Evolutionary conservation across 371 early-diverging fungal genomes (phyloP).

Genomic region (Mortierella sp.): DNA sequence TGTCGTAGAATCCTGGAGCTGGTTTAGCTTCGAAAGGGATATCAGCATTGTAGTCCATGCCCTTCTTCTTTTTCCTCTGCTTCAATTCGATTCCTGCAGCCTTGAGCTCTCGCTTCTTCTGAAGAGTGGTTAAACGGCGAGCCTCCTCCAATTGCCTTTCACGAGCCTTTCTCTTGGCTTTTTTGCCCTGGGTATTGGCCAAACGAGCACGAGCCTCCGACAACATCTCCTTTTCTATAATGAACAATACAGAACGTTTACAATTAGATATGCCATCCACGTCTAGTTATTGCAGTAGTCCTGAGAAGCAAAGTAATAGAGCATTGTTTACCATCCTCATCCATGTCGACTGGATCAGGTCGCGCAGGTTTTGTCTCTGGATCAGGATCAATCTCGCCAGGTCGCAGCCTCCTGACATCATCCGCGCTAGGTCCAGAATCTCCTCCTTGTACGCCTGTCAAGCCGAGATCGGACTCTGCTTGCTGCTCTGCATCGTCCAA

Average conservation of each 20-base stretch:
- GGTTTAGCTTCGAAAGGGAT: constrained; percentile 94
- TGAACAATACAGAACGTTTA: background rate
- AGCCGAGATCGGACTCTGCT: constrained; percentile 74
- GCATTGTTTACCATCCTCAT: constrained; percentile 82
- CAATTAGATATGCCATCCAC: no score
- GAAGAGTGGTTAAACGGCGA: constrained; percentile 87
- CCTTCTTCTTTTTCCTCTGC: constrained; percentile 74
- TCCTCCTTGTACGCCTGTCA: constrained; percentile 74
- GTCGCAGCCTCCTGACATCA: constrained; percentile 85
- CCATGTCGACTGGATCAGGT: constrained; percentile 99
- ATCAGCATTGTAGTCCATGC: constrained; percentile 96
- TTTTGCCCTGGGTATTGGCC: constrained; percentile 99
- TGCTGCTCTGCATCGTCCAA: constrained; percentile 94
- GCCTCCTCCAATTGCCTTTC: constrained; percentile 98
- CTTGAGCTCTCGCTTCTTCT: constrained; percentile 96
- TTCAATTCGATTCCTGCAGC: constrained; percentile 93
- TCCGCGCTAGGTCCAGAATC: constrained; percentile 86
- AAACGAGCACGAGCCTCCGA: constrained; percentile 97
- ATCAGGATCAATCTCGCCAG: constrained; percentile 98
- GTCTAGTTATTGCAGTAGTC: no score
- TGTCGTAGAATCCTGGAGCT: constrained; percentile 93
- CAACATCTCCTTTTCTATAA: constrained; percentile 95
- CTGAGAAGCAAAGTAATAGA: no score
- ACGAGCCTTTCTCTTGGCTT: constrained; percentile 98
- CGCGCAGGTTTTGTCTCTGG: constrained; percentile 97